phyloP scores from a whole-genome alignment of 805 yeast genomes.

The Pichia occidentalis region DNA sequence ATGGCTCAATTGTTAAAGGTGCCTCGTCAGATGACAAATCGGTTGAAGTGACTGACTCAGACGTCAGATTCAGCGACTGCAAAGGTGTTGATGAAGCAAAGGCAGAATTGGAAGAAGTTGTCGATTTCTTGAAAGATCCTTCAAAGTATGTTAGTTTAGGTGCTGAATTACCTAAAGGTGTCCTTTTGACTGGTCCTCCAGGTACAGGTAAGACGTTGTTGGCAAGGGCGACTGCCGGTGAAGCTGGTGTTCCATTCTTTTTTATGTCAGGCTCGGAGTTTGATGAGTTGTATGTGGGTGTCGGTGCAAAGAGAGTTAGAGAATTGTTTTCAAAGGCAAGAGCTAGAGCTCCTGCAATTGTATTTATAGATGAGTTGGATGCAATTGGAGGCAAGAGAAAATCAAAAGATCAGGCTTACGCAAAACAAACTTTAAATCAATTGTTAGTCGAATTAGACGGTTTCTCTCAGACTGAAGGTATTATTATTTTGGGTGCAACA shows the following conservation, averaged over 20 bases:
- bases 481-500: constrained; percentile 95
- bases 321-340: constrained; percentile 91
- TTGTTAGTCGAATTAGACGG: constrained; percentile 95
- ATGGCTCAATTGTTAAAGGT: constrained; percentile 71
- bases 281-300: constrained; percentile 97
- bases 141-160: constrained; percentile 94
- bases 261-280: constrained; percentile 98
- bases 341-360: constrained; percentile 92
- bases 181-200: constrained; percentile 94
- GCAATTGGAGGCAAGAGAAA: constrained; percentile 98
- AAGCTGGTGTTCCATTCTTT: constrained; percentile 97
- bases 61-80: constrained; percentile 86
- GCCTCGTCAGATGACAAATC: constrained; percentile 69
- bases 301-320: constrained; percentile 96
- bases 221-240: constrained; percentile 98
- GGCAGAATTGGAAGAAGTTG: constrained; percentile 94
- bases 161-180: constrained; percentile 97
- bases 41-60: constrained; percentile 77
- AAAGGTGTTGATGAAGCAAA: constrained; percentile 98
- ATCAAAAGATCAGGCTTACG: constrained; percentile 96
- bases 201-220: constrained; percentile 97
- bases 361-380: constrained; percentile 95
- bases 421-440: constrained; percentile 95
- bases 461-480: constrained; percentile 84
- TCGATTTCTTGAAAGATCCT: constrained; percentile 95